Percentiles rank a stretch among this genome's conserved stretches.
phyloP scores from a whole-genome alignment of 768 basidiomycete species.

The Clavulina sp. region DNA sequence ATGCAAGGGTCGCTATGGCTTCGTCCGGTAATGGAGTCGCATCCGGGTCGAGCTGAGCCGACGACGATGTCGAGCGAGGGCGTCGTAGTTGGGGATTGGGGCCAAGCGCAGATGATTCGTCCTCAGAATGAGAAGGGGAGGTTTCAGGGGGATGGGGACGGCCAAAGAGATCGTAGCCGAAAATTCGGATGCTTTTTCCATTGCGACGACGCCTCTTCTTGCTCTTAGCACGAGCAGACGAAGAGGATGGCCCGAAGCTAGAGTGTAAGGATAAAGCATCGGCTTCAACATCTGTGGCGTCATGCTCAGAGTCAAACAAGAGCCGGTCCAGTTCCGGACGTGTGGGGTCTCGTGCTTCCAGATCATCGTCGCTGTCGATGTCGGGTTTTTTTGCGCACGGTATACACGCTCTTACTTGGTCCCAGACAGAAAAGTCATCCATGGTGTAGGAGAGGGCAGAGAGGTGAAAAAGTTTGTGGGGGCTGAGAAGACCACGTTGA shows the following conservation, averaged over 20 bases:
- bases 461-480: too few species aligned
- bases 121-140: neutral
- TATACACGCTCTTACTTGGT: neutral
- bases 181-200: neutral
- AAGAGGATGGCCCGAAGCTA: neutral
- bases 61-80: neutral
- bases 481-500: too few species aligned
- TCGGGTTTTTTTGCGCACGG: neutral
- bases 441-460: neutral
- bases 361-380: neutral
- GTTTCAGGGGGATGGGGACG: neutral
- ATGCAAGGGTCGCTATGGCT: neutral
- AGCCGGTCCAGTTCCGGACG: neutral
- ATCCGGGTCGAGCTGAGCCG: neutral
- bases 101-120: neutral
- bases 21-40: neutral
- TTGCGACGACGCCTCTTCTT: neutral
- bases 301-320: neutral
- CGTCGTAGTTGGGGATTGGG: neutral
- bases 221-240: neutral
- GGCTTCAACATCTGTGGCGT: neutral
- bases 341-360: neutral
- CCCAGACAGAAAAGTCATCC: neutral
- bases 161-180: constrained; percentile 1
- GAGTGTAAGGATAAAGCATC: neutral